These are phyloP conservation scores for Dioscorea dumetorum DNA, from an alignment of 106 monocot species.

Conservation along the genomic window DNA sequence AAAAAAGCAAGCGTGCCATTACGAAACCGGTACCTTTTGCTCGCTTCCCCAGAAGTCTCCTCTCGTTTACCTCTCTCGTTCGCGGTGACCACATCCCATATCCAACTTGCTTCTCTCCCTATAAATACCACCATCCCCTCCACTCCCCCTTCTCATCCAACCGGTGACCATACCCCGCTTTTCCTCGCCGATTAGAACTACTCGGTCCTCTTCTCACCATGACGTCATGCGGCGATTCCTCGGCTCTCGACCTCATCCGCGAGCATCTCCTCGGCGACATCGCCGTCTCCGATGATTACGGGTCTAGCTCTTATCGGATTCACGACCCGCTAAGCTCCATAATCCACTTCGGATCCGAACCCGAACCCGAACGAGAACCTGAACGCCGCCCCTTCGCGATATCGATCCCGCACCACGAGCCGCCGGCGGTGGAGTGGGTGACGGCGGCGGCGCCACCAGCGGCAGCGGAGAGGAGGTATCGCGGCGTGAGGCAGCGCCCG, in stretches of 20 bases:
- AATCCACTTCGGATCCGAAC: conserved; percentile 16
- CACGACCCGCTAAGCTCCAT: conserved; percentile 2
- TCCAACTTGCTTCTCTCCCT: neutral
- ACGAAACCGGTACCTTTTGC: too few species aligned
- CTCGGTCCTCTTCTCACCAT: neutral
- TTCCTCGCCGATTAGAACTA: neutral
- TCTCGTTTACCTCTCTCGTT: too few species aligned
- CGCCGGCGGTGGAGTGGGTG: neutral
- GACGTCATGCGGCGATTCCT: neutral
- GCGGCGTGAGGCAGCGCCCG: conserved; percentile 70
- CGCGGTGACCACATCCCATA: too few species aligned
- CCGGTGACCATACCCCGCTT: too few species aligned
- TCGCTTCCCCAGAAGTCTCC: too few species aligned
- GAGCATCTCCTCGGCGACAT: conserved; percentile 27
- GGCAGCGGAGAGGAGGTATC: conserved; percentile 22
- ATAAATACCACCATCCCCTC: neutral
- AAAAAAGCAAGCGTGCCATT: too few species aligned
- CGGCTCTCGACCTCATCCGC: conserved; percentile 30
- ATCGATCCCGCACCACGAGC: neutral
- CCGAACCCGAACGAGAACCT: neutral
- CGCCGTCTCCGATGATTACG: neutral
- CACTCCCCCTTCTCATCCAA: neutral
- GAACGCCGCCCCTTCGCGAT: neutral
- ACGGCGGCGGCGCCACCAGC: neutral
- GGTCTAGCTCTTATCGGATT: neutral